Percentiles rank a stretch among this genome's conserved stretches.
Evolutionary conservation across 2,329 filamentous ascomycete species (phyloP).

Genomic region (Niveomyces coronatus): DNA sequence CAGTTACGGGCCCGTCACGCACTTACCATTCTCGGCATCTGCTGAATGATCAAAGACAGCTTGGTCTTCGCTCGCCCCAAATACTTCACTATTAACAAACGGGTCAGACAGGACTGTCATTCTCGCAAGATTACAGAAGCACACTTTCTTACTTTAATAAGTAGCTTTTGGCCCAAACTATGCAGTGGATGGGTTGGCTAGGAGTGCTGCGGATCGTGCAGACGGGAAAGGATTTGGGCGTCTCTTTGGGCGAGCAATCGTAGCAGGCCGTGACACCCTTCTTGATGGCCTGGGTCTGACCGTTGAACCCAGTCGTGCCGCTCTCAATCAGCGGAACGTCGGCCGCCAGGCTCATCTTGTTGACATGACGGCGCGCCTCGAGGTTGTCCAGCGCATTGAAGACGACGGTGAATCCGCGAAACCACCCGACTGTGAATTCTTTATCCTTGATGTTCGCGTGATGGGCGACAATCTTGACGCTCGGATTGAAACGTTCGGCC

Average conservation of each 20-base stretch:
- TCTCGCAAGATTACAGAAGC: background rate
- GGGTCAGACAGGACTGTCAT: background rate
- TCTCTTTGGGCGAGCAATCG: slow-evolving; percentile 83
- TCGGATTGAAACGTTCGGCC: slow-evolving; percentile 81
- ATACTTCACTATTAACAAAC: slow-evolving; percentile 52
- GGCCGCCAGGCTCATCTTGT: slow-evolving; percentile 91
- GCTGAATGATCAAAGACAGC: slow-evolving; percentile 69
- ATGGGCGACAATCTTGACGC: slow-evolving; percentile 75
- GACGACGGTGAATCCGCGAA: slow-evolving; percentile 69
- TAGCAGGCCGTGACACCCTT: slow-evolving; percentile 91
- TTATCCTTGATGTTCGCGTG: slow-evolving; percentile 92
- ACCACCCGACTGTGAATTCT: slow-evolving; percentile 83
- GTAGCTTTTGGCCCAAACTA: slow-evolving; percentile 97
- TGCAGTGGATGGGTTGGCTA: slow-evolving; percentile 94
- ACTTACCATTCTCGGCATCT: slow-evolving; percentile 65
- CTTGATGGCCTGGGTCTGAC: slow-evolving; percentile 93
- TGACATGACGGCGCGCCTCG: slow-evolving; percentile 87
- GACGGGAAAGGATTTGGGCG: slow-evolving; percentile 86
- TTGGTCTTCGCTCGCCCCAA: slow-evolving; percentile 83
- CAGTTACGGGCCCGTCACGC: slow-evolving; percentile 11
- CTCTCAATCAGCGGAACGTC: slow-evolving; percentile 89
- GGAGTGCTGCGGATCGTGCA: slow-evolving; percentile 96
- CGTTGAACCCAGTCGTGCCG: slow-evolving; percentile 94
- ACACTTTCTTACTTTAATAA: slow-evolving; percentile 54
- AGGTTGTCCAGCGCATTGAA: slow-evolving; percentile 98